phyloP scores from a whole-genome alignment of 2,329 filamentous ascomycete species.

The Chrysoporthe deuterocubensis region DNA sequence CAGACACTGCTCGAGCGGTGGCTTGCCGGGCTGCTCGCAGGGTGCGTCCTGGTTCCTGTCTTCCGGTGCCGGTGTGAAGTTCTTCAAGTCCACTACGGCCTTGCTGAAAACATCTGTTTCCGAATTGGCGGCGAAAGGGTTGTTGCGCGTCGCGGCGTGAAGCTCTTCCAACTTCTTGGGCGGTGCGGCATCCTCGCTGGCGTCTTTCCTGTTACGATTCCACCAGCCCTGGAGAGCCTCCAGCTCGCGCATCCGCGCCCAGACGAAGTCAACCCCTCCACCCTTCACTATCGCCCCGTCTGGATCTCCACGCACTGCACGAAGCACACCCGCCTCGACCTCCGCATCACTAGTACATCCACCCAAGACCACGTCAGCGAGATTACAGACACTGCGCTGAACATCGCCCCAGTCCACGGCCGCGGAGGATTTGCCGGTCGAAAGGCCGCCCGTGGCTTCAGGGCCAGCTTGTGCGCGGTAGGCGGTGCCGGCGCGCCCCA shows the following conservation, averaged over 20 bases:
- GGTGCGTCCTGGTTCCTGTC: slow-evolving; percentile 9
- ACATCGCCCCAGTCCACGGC: slow-evolving; percentile 92
- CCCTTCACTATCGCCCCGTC: slow-evolving; percentile 61
- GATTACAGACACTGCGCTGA: slow-evolving; percentile 58
- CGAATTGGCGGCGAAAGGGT: slow-evolving; percentile 23
- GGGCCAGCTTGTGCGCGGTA: slow-evolving; percentile 65
- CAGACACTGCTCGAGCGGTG: slow-evolving; percentile 52
- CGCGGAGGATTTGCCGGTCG: slow-evolving; percentile 67
- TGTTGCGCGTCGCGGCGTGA: slow-evolving; percentile 20
- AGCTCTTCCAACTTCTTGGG: slow-evolving; percentile 35
- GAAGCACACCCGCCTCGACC: slow-evolving; percentile 57
- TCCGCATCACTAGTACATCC: slow-evolving; percentile 63
- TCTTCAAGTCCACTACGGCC: slow-evolving; percentile 23
- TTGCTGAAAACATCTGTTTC: slow-evolving; percentile 22
- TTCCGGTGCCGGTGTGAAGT: slow-evolving; percentile 21
- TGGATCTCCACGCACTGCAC: slow-evolving; percentile 62
- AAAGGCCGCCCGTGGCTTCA: slow-evolving; percentile 58
- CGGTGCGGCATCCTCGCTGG: slow-evolving; percentile 38
- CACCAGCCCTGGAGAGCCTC: slow-evolving; percentile 70
- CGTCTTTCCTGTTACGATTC: slow-evolving; percentile 57
- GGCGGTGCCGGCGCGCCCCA: slow-evolving; percentile 66
- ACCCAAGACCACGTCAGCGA: slow-evolving; percentile 60
- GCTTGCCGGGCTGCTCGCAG: slow-evolving; percentile 12
- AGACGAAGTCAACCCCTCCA: slow-evolving; percentile 69
- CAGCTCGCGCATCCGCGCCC: slow-evolving; percentile 67